Base-by-base conservation (phyloP, 2,329 filamentous ascomycete species). In the Arthrinium puccinioides region DNA sequence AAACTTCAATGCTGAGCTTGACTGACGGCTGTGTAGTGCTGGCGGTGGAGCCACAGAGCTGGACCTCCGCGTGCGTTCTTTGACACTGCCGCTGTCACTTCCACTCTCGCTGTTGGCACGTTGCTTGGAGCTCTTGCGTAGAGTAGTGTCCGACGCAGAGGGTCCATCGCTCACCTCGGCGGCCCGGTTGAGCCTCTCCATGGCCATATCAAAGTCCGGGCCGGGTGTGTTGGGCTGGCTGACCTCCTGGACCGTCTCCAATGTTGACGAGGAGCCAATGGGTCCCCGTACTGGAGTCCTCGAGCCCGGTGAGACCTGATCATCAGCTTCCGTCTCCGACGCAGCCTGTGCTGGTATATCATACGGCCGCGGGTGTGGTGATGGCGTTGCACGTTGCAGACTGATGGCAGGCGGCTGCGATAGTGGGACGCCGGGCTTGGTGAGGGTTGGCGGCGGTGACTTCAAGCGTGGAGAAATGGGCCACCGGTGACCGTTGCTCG, bases 241-340 rank as follows among this genome's bases (percentile, higher is more conserved):
- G 37, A 84, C 81, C 68, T 96, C 90, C 56, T 95, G 84, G 13
- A 97, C 90, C 0, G 92, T 96, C 62, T 94, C 90, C 40, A 96
- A 66, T 32, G 76, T 77, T 33, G 81, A 72, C 24, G 67, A 73
- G 36, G 71, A 74, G 40, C 70, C 74, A 54, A 70, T 78, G 36
- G 72, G 68, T 42, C 72, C 75, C 46, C 80, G 72, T 23, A 69
- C 72, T 16, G 79, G 76, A 14, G 79, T 77, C 54, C 72, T 66
- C 63, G 76, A 66, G 34, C 76, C 77, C 26, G 66, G 59, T 9
- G 55, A 27, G n/a, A 32, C 36, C 15, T 39, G 45, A 26, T 78
- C 75, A 46, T 78, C 75, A 38, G 59, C 60, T 44, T 79, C 74
- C 47, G 61, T 70, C 43, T 77, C 73, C 9, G 66, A 64, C 37